These are phyloP conservation scores for Eimeria sp. DNA, from an alignment of 169 alveolate species.

Conservation along the genomic window DNA sequence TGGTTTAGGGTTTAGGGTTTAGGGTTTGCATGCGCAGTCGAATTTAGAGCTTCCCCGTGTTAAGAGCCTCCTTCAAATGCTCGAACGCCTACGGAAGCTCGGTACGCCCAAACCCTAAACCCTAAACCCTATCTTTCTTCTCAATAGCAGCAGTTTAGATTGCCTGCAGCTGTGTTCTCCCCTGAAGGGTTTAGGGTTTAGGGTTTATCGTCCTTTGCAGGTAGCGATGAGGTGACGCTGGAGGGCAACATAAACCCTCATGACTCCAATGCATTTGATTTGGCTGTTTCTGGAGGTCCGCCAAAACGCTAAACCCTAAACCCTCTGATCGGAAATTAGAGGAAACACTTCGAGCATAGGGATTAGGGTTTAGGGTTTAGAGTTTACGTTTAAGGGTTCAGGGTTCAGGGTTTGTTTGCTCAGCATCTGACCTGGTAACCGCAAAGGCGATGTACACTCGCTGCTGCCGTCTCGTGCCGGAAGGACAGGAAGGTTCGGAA, in stretches of 20 bases:
- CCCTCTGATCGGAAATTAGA: background rate
- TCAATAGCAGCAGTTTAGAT: background rate
- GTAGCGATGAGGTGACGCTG: conserved; percentile 24
- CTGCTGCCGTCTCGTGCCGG: conserved; percentile 65
- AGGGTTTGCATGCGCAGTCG: conserved; percentile 36
- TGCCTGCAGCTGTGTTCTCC: background rate
- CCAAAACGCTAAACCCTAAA: conserved; percentile 22
- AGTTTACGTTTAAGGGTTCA: conserved; percentile 11
- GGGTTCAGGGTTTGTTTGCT: conserved; percentile 32
- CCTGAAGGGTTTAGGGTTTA: background rate
- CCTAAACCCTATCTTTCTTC: background rate
- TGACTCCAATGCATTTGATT: conserved; percentile 16
- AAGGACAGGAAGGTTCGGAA: conserved; percentile 30
- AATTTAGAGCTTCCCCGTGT: conserved; percentile 62
- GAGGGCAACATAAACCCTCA: conserved; percentile 15
- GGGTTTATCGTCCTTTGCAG: conserved; percentile 23
- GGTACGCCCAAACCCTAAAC: conserved; percentile 52
- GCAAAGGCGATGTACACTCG: conserved; percentile 64
- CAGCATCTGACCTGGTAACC: conserved; percentile 29
- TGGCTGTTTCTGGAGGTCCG: conserved; percentile 6
- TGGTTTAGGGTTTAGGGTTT: conserved; percentile 47
- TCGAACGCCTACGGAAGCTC: conserved; percentile 46
- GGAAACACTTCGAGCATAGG: background rate
- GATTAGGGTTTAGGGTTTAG: background rate
- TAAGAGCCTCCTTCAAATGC: conserved; percentile 33